phyloP scores from a whole-genome alignment of 768 basidiomycete genomes.

The Termitomyces sp. region DNA sequence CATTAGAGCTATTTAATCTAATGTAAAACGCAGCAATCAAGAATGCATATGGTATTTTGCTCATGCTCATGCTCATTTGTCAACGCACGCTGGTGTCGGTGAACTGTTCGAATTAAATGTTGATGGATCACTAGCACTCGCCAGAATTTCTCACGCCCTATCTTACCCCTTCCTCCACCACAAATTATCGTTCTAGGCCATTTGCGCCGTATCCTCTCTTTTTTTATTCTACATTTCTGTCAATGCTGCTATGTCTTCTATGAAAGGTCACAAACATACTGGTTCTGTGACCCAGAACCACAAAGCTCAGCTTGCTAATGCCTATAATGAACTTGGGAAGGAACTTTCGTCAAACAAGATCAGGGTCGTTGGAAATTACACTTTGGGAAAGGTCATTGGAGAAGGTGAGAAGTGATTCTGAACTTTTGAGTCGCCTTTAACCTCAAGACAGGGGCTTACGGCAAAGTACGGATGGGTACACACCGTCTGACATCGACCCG shows the following conservation, averaged over 20 bases:
- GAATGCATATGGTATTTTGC: not conserved
- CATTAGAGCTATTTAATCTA: not conserved
- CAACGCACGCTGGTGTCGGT: no score
- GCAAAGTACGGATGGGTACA: constrained; percentile 91
- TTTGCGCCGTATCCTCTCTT: constrained; percentile 32
- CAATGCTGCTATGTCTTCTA: constrained; percentile 44
- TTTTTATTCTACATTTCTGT: constrained; percentile 28
- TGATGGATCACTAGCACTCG: constrained; percentile 4
- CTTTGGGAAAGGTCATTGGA: constrained; percentile 89
- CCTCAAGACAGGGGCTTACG: constrained; percentile 73
- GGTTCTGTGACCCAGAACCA: constrained; percentile 68
- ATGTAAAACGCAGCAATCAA: not conserved
- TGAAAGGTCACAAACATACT: constrained; percentile 57
- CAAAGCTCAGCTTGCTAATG: constrained; percentile 87
- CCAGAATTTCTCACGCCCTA: constrained; percentile 16
- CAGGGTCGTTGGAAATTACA: constrained; percentile 92
- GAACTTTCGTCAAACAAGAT: constrained; percentile 90
- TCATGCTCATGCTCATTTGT: not conserved
- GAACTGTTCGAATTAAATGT: not conserved
- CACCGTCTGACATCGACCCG: constrained; percentile 89
- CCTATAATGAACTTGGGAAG: constrained; percentile 96
- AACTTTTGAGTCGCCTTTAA: constrained; percentile 9
- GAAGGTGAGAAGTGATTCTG: constrained; percentile 61
- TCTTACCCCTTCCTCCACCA: constrained; percentile 3
- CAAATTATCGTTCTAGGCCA: constrained; percentile 20